These are phyloP conservation scores for Daldinia vernicosa DNA, from an alignment of 495 filamentous ascomycete species.

Conservation along the genomic window DNA sequence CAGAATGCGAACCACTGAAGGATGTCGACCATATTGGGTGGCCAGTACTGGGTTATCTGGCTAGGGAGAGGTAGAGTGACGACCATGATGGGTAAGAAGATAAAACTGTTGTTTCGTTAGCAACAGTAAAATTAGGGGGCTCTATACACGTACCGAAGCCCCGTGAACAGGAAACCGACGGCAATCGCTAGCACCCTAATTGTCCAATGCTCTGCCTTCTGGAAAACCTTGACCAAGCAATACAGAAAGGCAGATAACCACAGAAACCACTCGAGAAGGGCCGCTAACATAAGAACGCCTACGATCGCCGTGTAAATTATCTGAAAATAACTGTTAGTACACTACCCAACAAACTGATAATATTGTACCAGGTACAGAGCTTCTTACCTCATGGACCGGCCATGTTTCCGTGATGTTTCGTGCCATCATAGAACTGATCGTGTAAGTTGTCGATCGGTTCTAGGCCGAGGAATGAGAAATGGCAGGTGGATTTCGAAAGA, in stretches of 20 bases:
- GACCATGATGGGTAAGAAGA: constrained; percentile 93
- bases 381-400: constrained; percentile 72
- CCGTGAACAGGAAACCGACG: constrained; percentile 76
- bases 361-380: background rate
- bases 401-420: constrained; percentile 57
- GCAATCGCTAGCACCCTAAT: constrained; percentile 78
- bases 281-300: constrained; percentile 82
- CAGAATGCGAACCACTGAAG: constrained; percentile 98
- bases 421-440: constrained; percentile 50
- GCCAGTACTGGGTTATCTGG: constrained; percentile 75
- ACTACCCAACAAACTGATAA: background rate
- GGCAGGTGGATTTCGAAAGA: background rate
- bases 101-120: constrained; percentile 62
- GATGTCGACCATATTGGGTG: constrained; percentile 67
- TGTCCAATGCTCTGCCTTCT: constrained; percentile 89
- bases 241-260: constrained; percentile 94
- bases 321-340: constrained; percentile 38
- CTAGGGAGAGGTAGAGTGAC: constrained; percentile 89
- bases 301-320: constrained; percentile 82
- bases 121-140: background rate
- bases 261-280: constrained; percentile 91
- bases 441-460: background rate
- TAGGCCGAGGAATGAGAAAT: background rate
- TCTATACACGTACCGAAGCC: constrained; percentile 69
- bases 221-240: constrained; percentile 86